phyloP scores from a whole-genome alignment of 2,329 filamentous ascomycete species.

The Penicillium olsonii region DNA sequence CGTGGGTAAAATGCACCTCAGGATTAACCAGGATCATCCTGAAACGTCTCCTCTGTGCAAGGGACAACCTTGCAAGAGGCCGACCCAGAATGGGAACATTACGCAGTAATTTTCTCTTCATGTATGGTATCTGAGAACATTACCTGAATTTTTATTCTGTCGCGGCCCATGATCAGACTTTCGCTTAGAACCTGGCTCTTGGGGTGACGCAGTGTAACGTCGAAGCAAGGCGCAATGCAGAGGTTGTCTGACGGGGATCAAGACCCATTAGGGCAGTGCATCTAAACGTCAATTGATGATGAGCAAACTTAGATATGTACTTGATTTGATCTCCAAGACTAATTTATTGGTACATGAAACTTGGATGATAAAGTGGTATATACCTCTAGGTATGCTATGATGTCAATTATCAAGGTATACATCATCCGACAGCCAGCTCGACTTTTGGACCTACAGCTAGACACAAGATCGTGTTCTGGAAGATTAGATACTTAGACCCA shows the following conservation, averaged over 20 bases:
- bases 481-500: too few species aligned
- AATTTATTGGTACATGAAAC: too few species aligned
- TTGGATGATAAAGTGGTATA: too few species aligned
- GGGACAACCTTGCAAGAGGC: background rate
- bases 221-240: background rate
- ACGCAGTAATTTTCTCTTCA: background rate
- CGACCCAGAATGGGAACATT: background rate
- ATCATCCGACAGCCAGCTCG: too few species aligned
- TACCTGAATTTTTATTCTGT: slow-evolving; percentile 5
- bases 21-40: slow-evolving; percentile 2
- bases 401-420: too few species aligned
- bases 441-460: too few species aligned
- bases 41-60: background rate
- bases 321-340: too few species aligned
- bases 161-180: background rate
- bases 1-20: background rate
- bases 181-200: background rate
- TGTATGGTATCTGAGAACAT: background rate
- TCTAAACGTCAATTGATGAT: too few species aligned
- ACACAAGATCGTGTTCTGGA: too few species aligned
- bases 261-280: background rate
- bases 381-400: too few species aligned
- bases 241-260: background rate
- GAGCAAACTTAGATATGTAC: too few species aligned
- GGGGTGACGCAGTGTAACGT: slow-evolving; percentile 5